A percentile compares a stretch with the other conserved stretches of the same genome.
Conservation (phyloP, 129 eudicot genomes). For the Saussurea involucrata region DNA sequence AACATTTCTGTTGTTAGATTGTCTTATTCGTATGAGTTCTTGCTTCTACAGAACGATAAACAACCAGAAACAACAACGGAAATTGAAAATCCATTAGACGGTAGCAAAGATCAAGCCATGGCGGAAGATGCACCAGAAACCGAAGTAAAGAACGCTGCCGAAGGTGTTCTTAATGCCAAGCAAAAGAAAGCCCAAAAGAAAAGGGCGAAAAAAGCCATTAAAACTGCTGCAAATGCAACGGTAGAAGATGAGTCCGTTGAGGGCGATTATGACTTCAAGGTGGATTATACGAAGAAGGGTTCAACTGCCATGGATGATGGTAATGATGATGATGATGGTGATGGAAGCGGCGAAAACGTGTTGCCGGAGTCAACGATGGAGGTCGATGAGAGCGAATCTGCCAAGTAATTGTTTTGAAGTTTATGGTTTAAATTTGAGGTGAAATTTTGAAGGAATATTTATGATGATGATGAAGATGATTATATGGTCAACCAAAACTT, state of each 20-base stretch:
- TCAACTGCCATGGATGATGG: constrained; percentile 39
- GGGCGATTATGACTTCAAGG: constrained; percentile 60
- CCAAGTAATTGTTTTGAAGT: not conserved
- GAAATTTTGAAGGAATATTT: constrained; percentile 4
- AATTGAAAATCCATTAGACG: not conserved
- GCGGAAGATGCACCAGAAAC: constrained; percentile 33
- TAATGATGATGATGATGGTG: constrained; percentile 33
- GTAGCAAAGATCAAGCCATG: constrained; percentile 50
- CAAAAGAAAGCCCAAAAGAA: constrained; percentile 61
- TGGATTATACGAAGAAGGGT: constrained; percentile 56
- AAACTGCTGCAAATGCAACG: constrained; percentile 18
- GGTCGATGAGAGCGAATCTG: not conserved
- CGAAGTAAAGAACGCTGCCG: constrained; percentile 12
- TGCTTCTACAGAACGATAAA: constrained; percentile 38
- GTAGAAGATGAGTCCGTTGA: constrained; percentile 38
- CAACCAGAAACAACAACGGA: constrained; percentile 19
- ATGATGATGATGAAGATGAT: constrained; percentile 3
- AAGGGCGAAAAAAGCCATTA: constrained; percentile 34
- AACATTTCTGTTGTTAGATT: not conserved
- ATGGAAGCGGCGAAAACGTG: not conserved
- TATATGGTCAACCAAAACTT: not conserved
- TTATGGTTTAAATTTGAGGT: not conserved
- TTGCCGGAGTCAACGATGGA: not conserved
- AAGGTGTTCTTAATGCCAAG: constrained; percentile 23
- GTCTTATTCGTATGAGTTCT: not conserved